phyloP scores from a whole-genome alignment of 192 early-diverging fungal species.

The Coemansia sp. region DNA sequence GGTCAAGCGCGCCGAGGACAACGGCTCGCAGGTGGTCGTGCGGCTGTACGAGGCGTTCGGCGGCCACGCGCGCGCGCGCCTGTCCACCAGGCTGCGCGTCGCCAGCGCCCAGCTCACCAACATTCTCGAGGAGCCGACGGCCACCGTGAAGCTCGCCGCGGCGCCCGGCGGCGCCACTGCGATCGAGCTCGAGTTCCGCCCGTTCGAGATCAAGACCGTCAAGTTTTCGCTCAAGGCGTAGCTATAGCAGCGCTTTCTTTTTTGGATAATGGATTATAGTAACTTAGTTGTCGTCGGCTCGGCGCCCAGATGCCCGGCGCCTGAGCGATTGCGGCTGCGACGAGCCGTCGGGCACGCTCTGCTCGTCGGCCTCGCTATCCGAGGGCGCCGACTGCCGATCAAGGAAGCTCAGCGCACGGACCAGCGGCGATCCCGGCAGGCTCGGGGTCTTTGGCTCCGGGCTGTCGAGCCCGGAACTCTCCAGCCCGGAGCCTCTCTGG shows the following conservation, averaged over 20 bases:
- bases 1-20: constrained; percentile 81
- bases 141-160: neutral
- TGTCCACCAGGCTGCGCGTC: constrained; percentile 16
- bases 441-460: neutral
- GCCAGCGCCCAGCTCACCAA: constrained; percentile 18
- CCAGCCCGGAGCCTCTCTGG: too few species aligned
- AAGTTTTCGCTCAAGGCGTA: constrained; percentile 5
- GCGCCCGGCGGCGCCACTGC: neutral
- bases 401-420: neutral
- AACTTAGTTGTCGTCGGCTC: too few species aligned
- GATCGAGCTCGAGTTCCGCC: constrained; percentile 20
- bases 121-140: constrained; percentile 32
- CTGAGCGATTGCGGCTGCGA: neutral
- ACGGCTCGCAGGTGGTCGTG: constrained; percentile 66
- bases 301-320: neutral
- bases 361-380: neutral
- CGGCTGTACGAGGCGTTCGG: constrained; percentile 92
- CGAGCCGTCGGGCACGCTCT: constrained; percentile 4
- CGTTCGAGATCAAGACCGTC: constrained; percentile 36
- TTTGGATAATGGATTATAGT: neutral
- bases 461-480: too few species aligned
- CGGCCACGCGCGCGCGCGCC: constrained; percentile 51
- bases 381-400: constrained; percentile 3
- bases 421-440: neutral
- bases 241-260: neutral